Evolutionary conservation across 805 yeast species (phyloP).

Genomic region (Diddensiella santjacobensis): DNA sequence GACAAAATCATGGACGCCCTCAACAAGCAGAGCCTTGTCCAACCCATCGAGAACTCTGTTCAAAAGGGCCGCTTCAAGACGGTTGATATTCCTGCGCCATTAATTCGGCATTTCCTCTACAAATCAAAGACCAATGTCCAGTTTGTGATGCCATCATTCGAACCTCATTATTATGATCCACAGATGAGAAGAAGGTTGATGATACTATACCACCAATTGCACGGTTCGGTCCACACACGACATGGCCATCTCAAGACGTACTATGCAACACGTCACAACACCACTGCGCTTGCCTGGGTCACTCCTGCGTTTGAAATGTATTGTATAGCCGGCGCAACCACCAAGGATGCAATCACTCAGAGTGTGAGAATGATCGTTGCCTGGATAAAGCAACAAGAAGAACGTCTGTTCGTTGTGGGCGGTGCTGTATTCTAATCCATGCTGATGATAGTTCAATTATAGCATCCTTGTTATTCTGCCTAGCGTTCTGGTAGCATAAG

Average conservation of each 20-base stretch:
- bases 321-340: slow-evolving; percentile 57
- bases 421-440: slow-evolving; percentile 65
- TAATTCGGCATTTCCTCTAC: slow-evolving; percentile 74
- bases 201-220: slow-evolving; percentile 36
- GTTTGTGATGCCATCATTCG: slow-evolving; percentile 44
- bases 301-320: slow-evolving; percentile 62
- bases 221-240: slow-evolving; percentile 34
- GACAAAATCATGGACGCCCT: slow-evolving; percentile 46
- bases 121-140: slow-evolving; percentile 69
- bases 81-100: slow-evolving; percentile 50
- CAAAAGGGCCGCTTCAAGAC: slow-evolving; percentile 42
- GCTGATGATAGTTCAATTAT: no score
- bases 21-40: slow-evolving; percentile 35
- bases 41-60: slow-evolving; percentile 38
- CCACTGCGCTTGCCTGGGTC: slow-evolving; percentile 49
- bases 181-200: slow-evolving; percentile 26
- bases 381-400: slow-evolving; percentile 75
- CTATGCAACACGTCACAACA: slow-evolving; percentile 24
- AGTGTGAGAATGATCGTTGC: slow-evolving; percentile 62
- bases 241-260: slow-evolving; percentile 28
- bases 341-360: slow-evolving; percentile 52
- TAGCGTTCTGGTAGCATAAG: no score
- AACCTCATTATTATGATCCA: slow-evolving; percentile 36
- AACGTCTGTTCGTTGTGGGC: slow-evolving; percentile 66
- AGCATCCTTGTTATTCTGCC: no score